These are phyloP conservation scores for Saccharata proteae DNA, from an alignment of 2,329 filamentous ascomycete genomes.

Conservation along the genomic window DNA sequence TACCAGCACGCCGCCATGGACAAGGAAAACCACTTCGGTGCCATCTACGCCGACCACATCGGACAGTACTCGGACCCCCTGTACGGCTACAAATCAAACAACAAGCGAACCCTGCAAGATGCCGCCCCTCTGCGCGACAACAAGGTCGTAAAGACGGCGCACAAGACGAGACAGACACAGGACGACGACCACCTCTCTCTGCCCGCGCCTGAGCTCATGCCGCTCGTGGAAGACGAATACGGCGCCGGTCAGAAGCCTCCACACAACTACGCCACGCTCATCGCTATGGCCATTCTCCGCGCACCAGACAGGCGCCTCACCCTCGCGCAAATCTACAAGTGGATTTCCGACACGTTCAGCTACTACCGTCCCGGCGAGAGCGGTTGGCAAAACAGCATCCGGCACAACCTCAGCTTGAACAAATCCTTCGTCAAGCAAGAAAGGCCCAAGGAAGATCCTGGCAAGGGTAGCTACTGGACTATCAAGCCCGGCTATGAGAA, in stretches of 20 bases:
- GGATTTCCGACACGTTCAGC: constrained; percentile 90
- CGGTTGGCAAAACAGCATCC: constrained; percentile 98
- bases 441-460: constrained; percentile 89
- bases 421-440: constrained; percentile 95
- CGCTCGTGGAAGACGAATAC: constrained; percentile 68
- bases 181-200: constrained; percentile 36
- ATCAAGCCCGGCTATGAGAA: constrained; percentile 84
- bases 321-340: constrained; percentile 93
- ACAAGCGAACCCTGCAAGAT: constrained; percentile 57
- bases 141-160: constrained; percentile 50
- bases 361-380: constrained; percentile 73
- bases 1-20: constrained; percentile 42
- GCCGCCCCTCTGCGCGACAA: constrained; percentile 61
- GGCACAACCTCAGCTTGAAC: constrained; percentile 92
- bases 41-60: constrained; percentile 14
- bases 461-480: constrained; percentile 95
- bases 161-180: constrained; percentile 53
- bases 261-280: constrained; percentile 88
- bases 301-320: constrained; percentile 75
- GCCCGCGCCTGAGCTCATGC: constrained; percentile 68
- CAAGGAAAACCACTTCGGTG: constrained; percentile 32
- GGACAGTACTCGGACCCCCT: constrained; percentile 36
- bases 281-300: constrained; percentile 91
- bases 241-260: constrained; percentile 79
- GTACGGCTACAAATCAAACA: constrained; percentile 32